These are phyloP conservation scores for Pouteria campechiana DNA, from an alignment of 179 eudicot genomes.

Conservation along the genomic window DNA sequence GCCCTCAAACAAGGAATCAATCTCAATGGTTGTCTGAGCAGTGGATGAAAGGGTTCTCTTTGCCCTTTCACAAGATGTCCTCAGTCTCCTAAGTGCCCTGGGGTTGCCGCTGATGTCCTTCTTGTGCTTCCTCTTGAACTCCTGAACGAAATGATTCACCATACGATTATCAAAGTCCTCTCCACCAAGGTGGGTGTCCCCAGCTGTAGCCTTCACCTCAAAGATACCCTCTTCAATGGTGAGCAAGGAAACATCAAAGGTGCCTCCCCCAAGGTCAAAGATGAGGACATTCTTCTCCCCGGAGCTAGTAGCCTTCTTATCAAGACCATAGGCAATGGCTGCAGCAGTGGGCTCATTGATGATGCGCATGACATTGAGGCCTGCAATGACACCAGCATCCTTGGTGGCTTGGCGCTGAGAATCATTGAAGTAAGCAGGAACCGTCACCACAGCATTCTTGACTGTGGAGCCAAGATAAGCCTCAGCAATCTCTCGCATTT, in stretches of 20 bases:
- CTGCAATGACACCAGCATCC: conserved; percentile 57
- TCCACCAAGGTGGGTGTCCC: conserved; percentile 64
- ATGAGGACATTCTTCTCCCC: conserved; percentile 54
- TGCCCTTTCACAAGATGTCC: conserved; percentile 60
- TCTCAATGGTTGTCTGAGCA: conserved; percentile 45
- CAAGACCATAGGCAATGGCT: conserved; percentile 60
- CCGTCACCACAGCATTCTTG: conserved; percentile 54
- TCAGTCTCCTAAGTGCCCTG: conserved; percentile 44
- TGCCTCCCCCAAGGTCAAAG: conserved; percentile 60
- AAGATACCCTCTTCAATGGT: conserved; percentile 53
- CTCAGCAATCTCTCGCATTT: conserved; percentile 55
- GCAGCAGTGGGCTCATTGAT: conserved; percentile 70
- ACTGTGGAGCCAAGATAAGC: conserved; percentile 37
- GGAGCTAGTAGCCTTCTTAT: conserved; percentile 31
- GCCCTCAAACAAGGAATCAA: conserved; percentile 48
- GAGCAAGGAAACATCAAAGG: conserved; percentile 49
- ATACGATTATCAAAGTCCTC: conserved; percentile 54
- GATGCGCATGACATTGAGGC: conserved; percentile 44
- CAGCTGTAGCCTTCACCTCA: conserved; percentile 62
- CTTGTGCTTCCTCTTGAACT: conserved; percentile 53
- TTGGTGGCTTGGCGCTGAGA: conserved; percentile 64
- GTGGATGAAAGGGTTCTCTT: conserved; percentile 47
- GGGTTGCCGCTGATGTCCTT: conserved; percentile 56
- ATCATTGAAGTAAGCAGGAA: conserved; percentile 61
- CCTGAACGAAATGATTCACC: conserved; percentile 59